Evolutionary conservation across 2,329 filamentous ascomycete genomes (phyloP).

Genomic region (Penicillium sp.): DNA sequence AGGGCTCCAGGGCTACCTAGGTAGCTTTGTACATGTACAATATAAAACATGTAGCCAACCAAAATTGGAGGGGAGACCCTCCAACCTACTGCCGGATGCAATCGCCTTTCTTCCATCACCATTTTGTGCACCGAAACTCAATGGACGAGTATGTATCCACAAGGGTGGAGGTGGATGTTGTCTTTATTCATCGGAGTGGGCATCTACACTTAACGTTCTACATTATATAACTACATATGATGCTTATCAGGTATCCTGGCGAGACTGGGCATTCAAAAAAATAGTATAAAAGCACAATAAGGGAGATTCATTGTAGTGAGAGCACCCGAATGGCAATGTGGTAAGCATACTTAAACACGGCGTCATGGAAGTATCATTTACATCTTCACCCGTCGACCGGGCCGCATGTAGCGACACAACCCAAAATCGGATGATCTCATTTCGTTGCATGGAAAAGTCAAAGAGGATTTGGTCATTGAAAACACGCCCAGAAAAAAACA

Average conservation of each 20-base stretch:
- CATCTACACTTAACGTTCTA: background rate
- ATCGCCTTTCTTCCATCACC: background rate
- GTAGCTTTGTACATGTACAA: background rate
- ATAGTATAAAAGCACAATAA: background rate
- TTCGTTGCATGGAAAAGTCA: constrained; percentile 30
- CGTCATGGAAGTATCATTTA: constrained; percentile 44
- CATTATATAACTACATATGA: background rate
- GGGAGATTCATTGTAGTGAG: constrained; percentile 24
- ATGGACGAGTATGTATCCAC: background rate
- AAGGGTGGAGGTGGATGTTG: background rate
- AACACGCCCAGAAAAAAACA: constrained; percentile 36
- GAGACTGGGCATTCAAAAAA: background rate
- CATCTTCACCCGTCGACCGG: constrained; percentile 37
- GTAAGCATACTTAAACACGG: constrained; percentile 34
- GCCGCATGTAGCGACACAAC: constrained; percentile 20
- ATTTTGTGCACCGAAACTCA: background rate
- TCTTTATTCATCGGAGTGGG: background rate
- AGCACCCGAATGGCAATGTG: constrained; percentile 17
- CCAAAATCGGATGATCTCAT: constrained; percentile 26
- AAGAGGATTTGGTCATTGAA: constrained; percentile 31
- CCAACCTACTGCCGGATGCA: background rate
- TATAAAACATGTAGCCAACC: background rate
- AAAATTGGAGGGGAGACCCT: background rate
- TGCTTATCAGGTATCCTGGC: background rate
- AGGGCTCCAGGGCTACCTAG: too few relatives aligned